Conservation (phyloP, 345 rosid genomes). For the Ceriops zippeliana region DNA sequence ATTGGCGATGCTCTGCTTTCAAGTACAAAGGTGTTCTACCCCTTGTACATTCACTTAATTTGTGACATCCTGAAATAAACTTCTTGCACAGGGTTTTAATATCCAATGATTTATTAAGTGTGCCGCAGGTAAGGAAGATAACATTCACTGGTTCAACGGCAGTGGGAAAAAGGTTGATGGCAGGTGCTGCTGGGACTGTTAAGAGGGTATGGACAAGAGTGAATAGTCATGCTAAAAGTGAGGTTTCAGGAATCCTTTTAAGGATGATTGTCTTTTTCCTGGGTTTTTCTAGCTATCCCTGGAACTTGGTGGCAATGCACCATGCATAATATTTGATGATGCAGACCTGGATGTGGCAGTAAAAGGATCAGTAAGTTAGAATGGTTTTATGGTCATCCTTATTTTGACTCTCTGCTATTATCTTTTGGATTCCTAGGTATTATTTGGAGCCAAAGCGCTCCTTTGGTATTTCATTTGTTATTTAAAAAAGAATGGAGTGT, state of each 20-base stretch:
- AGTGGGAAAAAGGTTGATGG: constrained; percentile 97
- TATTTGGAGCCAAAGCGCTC: neutral
- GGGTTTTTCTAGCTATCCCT: constrained; percentile 57
- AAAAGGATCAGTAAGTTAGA: constrained; percentile 80
- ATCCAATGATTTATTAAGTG: constrained; percentile 20
- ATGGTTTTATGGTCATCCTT: neutral
- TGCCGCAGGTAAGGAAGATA: constrained; percentile 75
- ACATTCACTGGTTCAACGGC: constrained; percentile 97
- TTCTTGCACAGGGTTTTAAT: constrained; percentile 1
- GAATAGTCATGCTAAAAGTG: constrained; percentile 2
- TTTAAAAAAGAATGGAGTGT: too few relatives aligned
- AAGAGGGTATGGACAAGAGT: constrained; percentile 57
- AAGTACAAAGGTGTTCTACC: constrained; percentile 60
- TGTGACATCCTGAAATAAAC: constrained; percentile 9
- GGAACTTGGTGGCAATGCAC: constrained; percentile 99
- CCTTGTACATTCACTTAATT: constrained; percentile 4
- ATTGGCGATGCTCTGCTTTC: constrained; percentile 80
- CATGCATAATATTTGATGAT: constrained; percentile 93
- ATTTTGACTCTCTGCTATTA: neutral
- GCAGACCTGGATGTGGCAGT: constrained; percentile 92
- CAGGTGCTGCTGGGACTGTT: constrained; percentile 89
- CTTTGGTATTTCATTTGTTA: neutral
- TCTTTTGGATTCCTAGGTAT: constrained; percentile 7
- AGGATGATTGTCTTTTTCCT: constrained; percentile 18
- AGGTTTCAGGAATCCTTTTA: constrained; percentile 3